Percentiles rank a stretch among this genome's conserved stretches.
These are phyloP conservation scores for Geotrichum carabidarum DNA, from an alignment of 1,139 yeast genomes.

Conservation along the genomic window DNA sequence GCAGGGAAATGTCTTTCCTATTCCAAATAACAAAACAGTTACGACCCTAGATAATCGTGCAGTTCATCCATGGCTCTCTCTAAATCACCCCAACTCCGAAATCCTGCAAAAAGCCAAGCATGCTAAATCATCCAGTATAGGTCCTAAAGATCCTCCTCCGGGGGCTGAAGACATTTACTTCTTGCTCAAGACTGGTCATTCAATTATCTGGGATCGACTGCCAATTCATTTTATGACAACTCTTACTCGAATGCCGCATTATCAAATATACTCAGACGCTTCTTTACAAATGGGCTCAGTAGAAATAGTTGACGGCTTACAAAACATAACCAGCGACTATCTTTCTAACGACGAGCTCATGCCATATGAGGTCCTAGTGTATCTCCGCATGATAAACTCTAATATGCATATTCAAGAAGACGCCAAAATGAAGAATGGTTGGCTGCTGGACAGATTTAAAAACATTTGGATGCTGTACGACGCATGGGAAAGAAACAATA, in stretches of 20 bases:
- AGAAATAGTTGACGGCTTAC: constrained; percentile 35
- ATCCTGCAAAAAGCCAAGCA: not conserved
- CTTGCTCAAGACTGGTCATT: constrained; percentile 39
- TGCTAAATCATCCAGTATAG: not conserved
- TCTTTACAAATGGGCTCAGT: constrained; percentile 34
- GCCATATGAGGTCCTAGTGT: constrained; percentile 32
- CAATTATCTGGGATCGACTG: constrained; percentile 38
- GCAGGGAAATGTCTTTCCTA: not conserved
- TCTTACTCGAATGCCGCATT: constrained; percentile 33
- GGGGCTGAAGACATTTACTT: constrained; percentile 29
- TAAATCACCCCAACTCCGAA: constrained; percentile 3
- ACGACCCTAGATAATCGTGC: not conserved
- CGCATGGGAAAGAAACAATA: constrained; percentile 36
- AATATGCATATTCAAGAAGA: constrained; percentile 16
- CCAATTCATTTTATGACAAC: constrained; percentile 39
- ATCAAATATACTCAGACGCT: constrained; percentile 37
- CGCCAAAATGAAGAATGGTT: constrained; percentile 26
- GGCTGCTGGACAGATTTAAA: constrained; percentile 39
- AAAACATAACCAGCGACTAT: constrained; percentile 29
- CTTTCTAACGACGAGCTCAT: constrained; percentile 26
- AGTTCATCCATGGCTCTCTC: constrained; percentile 5
- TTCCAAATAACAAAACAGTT: constrained; percentile 5
- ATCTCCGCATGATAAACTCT: constrained; percentile 27
- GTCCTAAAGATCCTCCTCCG: constrained; percentile 16
- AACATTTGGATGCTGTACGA: constrained; percentile 39